These are phyloP conservation scores for Lentinula aciculospora DNA, from an alignment of 768 basidiomycete species.

Conservation along the genomic window DNA sequence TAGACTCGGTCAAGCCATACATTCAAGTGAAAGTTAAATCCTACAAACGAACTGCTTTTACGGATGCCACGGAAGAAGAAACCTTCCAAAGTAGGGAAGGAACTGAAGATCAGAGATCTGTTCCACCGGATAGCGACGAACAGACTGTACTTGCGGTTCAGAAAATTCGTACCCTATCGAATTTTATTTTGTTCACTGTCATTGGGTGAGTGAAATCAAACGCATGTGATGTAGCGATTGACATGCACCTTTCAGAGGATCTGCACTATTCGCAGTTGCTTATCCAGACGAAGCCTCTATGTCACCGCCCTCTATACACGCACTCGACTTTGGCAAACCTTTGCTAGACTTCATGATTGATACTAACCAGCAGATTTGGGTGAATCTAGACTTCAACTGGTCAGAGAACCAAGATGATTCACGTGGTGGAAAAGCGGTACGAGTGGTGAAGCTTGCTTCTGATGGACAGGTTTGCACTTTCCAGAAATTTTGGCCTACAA, in stretches of 20 bases:
- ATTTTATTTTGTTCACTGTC: constrained; percentile 57
- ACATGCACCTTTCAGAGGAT: constrained; percentile 39
- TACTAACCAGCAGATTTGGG: constrained; percentile 19
- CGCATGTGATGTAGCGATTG: neutral
- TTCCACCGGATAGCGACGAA: constrained; percentile 7
- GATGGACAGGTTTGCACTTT: constrained; percentile 10
- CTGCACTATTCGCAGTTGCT: constrained; percentile 56
- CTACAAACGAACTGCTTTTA: constrained; percentile 20
- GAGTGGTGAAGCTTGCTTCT: constrained; percentile 12
- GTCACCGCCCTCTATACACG: constrained; percentile 20
- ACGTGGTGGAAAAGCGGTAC: constrained; percentile 16
- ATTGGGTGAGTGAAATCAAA: constrained; percentile 52
- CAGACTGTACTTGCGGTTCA: constrained; percentile 47
- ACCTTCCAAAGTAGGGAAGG: constrained; percentile 10
- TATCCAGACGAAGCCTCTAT: constrained; percentile 20
- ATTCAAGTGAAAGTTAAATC: constrained; percentile 31
- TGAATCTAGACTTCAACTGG: constrained; percentile 49
- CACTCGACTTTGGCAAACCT: constrained; percentile 50
- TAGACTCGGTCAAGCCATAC: constrained; percentile 40
- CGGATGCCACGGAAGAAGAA: constrained; percentile 13
- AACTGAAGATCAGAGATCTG: neutral
- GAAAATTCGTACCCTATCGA: constrained; percentile 44
- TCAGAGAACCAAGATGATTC: constrained; percentile 23
- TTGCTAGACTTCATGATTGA: constrained; percentile 51
- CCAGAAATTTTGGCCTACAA: neutral